Base-by-base conservation (phyloP, 1,139 yeast species). In the Lodderomyces metapsilosis region DNA sequence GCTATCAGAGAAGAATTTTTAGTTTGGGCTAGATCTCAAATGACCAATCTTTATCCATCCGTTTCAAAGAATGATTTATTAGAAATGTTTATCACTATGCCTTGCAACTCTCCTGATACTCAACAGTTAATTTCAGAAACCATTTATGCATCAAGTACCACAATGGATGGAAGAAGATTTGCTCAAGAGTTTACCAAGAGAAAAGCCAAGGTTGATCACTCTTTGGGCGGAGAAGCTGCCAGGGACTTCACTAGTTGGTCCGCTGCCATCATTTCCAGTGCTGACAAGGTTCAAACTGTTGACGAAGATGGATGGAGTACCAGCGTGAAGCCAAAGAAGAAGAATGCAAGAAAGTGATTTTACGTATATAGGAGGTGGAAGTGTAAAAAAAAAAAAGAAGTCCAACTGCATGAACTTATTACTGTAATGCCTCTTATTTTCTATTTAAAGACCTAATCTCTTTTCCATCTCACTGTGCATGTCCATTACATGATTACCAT, bases 91-190 rank as follows among this genome's bases (percentile, higher is more conserved):
- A 69, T 89, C 44, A 82, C 91, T 41, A 75, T 92, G 49, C 97
- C 98, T 30, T 66, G 79, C 13, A 61, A 58, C 32, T 79, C 80
- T 37, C 53, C 72, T 5, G 96, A 89, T 52, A 81, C 95, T 1
- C 72, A 76, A 38, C 95, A 84, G 59, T 87, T 92, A 58, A 89
- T 92, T 57, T 84, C 96, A 3, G 98, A 92, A 59, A 88, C 97
- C 11, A 82, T 92, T 47, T 91, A 89, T 64, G 82, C 94, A 38
- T 87, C 92, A 51, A 87, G 96, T 22, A 79, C 94, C 2, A 85
- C 94, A 2, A 83, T 92, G 88, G 97, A 92, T 59, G 98, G 98
- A 17, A 82, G 96, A 59, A 76, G 96, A 49, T 92, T 91, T 69
- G 95, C 98, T 1, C 80, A 78, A 45, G 98, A 92, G 57, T 92